Conservation (phyloP, 176 grass and related monocot species). For the Avena atlantica region DNA sequence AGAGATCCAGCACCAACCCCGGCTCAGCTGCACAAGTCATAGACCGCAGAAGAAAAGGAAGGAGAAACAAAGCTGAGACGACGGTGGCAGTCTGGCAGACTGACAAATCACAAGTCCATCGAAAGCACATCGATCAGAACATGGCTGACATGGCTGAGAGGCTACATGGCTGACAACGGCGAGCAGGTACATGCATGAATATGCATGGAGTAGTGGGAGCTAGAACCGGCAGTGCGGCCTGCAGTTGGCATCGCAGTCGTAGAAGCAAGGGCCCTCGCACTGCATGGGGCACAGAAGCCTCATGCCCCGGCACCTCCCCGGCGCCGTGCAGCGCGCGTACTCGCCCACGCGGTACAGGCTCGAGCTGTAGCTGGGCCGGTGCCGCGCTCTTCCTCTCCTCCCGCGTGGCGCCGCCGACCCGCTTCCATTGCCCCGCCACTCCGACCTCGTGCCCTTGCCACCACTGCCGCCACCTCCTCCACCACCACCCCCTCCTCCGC, state of each 20-base stretch:
- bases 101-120: not conserved
- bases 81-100: no score
- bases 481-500: not conserved
- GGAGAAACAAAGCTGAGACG: not conserved
- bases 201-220: not conserved
- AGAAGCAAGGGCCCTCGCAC: constrained; percentile 87
- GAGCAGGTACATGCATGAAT: not conserved
- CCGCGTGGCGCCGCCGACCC: not conserved
- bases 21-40: not conserved
- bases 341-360: constrained; percentile 75
- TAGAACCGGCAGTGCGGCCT: constrained; percentile 86
- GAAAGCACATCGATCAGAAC: no score
- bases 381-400: not conserved
- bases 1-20: not conserved
- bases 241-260: constrained; percentile 87
- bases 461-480: not conserved
- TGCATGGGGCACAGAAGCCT: constrained; percentile 86
- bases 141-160: no score
- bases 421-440: not conserved
- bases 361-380: constrained; percentile 75
- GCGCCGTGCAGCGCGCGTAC: constrained; percentile 74
- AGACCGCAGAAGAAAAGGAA: not conserved
- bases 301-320: constrained; percentile 70
- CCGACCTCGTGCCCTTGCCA: not conserved
- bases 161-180: not conserved